phyloP scores from a whole-genome alignment of 78 protist genomes.

The Neovahlkampfia damariscottae region DNA sequence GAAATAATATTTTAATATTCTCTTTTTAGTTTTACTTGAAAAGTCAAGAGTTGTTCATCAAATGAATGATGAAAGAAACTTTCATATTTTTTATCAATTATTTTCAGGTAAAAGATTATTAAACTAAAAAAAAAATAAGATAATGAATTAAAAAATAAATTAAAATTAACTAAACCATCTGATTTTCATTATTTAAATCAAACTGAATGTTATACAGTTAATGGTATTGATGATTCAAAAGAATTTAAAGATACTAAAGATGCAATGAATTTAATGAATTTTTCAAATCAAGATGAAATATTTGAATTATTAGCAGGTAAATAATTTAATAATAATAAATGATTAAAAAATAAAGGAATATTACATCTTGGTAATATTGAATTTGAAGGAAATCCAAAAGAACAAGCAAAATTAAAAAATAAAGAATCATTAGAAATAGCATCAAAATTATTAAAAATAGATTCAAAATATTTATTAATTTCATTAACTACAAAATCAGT shows the following conservation, averaged over 20 bases:
- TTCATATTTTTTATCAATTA: slow-evolving; percentile 90
- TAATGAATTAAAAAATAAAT: background rate
- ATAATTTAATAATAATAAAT: too few species aligned
- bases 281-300: slow-evolving; percentile 42
- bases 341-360: too few species aligned
- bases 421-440: background rate
- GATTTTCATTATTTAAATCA: slow-evolving; percentile 23
- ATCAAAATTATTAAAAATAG: slow-evolving; percentile 14
- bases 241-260: slow-evolving; percentile 47
- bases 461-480: background rate
- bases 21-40: slow-evolving; percentile 80
- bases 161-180: background rate
- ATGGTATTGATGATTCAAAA: slow-evolving; percentile 65
- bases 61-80: slow-evolving; percentile 72
- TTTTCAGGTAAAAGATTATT: slow-evolving; percentile 5
- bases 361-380: slow-evolving; percentile 67
- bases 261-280: slow-evolving; percentile 65
- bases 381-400: slow-evolving; percentile 41
- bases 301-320: slow-evolving; percentile 56
- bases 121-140: too few species aligned
- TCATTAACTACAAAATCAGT: background rate
- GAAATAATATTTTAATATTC: too few species aligned
- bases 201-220: slow-evolving; percentile 47
- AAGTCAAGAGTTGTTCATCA: slow-evolving; percentile 62
- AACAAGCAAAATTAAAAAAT: background rate